phyloP scores from a whole-genome alignment of 2,329 filamentous ascomycete genomes.

The Daldinia sp. region DNA sequence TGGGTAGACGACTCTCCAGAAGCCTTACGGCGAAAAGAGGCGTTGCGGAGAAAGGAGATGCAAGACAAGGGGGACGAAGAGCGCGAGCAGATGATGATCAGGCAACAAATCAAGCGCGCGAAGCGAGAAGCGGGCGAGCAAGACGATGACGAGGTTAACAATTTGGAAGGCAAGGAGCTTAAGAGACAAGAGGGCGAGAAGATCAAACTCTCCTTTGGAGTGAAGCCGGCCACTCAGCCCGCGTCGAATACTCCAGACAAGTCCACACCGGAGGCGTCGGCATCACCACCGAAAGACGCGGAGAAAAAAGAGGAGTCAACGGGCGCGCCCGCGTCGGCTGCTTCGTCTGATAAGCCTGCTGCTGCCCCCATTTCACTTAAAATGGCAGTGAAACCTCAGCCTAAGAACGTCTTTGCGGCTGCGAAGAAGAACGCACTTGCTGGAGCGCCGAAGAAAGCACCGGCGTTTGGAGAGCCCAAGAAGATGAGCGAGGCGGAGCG shows the following conservation, averaged over 20 bases:
- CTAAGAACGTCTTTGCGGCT: slow-evolving; percentile 78
- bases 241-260: slow-evolving; percentile 15
- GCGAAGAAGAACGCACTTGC: slow-evolving; percentile 74
- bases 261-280: slow-evolving; percentile 34
- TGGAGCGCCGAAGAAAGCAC: slow-evolving; percentile 67
- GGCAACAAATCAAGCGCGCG: slow-evolving; percentile 83
- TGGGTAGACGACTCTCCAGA: slow-evolving; percentile 95
- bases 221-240: slow-evolving; percentile 47
- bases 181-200: slow-evolving; percentile 77
- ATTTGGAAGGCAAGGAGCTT: slow-evolving; percentile 56
- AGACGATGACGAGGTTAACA: slow-evolving; percentile 52
- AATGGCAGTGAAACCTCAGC: slow-evolving; percentile 67
- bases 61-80: slow-evolving; percentile 93
- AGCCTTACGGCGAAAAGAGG: slow-evolving; percentile 80
- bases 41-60: slow-evolving; percentile 81
- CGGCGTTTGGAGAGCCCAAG: slow-evolving; percentile 69
- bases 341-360: slow-evolving; percentile 46
- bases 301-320: slow-evolving; percentile 30
- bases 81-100: slow-evolving; percentile 81
- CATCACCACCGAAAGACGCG: slow-evolving; percentile 20
- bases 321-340: slow-evolving; percentile 1
- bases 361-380: slow-evolving; percentile 67
- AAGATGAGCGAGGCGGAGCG: slow-evolving; percentile 89
- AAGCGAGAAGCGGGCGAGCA: slow-evolving; percentile 59
- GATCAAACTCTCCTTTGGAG: slow-evolving; percentile 74